Base-by-base conservation (phyloP, 495 filamentous ascomycete genomes). In the Penicillium crystallinum region DNA sequence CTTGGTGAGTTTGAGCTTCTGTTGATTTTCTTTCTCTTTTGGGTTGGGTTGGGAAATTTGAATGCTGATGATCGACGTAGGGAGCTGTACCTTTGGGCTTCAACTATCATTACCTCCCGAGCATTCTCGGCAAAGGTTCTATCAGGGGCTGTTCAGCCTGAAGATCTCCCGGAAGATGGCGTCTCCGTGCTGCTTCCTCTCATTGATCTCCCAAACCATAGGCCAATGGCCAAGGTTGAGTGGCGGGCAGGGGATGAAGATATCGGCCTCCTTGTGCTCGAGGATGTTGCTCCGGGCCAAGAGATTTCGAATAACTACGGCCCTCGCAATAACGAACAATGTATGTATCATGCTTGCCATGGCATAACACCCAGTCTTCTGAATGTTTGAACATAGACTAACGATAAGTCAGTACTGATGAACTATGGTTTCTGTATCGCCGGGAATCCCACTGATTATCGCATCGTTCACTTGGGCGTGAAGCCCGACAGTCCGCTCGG, bases 251-350 rank as follows among this genome's bases (percentile, higher is more conserved):
- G 72, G 0, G 55, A 59, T 0, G 58, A 70, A 21, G 63, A 70
- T 33, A 74, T 84, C 43, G 69, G 61, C 19, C 73, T 86, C 50
- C 59, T 76, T 21, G 64, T 77, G 8, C 59, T 77, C 21, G 75
- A 82, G 17, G 34, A 66, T 8, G 58, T 81, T n/a, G 23, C 59
- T 6, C 62, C 72, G 9, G 81, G 80, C 3, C 55, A 72, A 10
- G 79, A 87, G 58, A 74, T 87, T 17, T 77, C 71, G 21, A 88
- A 88, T 57, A 88, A 88, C 59, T 88, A 88, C 52, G 84, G 80
- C 0, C 77, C 82, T 4, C 83, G 86, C 43, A 74, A 79, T 44
- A 88, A 88, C 52, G 84, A 82, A 57, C 82, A 87, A 58, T 61
- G 81, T 82, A 56, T 36, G 77, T 70, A n/a, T 15, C 35, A 21